phyloP scores from a whole-genome alignment of 805 yeast species.

The Kodamaea kaohsiungensis region DNA sequence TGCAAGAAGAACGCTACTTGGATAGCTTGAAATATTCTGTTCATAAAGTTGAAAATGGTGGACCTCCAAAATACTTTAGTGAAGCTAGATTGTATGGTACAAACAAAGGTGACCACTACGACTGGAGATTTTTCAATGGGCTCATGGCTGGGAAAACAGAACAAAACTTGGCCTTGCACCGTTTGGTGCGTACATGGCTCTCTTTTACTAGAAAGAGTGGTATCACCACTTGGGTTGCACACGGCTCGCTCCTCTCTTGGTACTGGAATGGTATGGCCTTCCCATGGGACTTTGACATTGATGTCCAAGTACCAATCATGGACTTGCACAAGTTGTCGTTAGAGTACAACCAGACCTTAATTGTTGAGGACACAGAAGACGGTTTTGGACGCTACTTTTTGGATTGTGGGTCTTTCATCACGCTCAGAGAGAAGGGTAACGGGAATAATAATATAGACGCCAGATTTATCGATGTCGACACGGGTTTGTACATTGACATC shows the following conservation, averaged over 20 bases:
- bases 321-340: slow-evolving; percentile 24
- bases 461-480: slow-evolving; percentile 50
- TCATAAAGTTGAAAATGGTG: slow-evolving; percentile 25
- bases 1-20: slow-evolving; percentile 28
- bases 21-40: slow-evolving; percentile 35
- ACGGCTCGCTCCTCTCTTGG: slow-evolving; percentile 30
- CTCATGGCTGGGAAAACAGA: slow-evolving; percentile 19
- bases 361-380: slow-evolving; percentile 34
- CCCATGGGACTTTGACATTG: slow-evolving; percentile 33
- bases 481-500: slow-evolving; percentile 45
- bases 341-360: slow-evolving; percentile 23
- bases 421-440: slow-evolving; percentile 17
- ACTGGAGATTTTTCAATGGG: slow-evolving; percentile 29
- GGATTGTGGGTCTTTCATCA: slow-evolving; percentile 26
- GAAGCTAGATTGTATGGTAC: slow-evolving; percentile 32
- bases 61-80: slow-evolving; percentile 41
- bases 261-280: slow-evolving; percentile 32
- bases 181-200: slow-evolving; percentile 26
- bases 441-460: slow-evolving; percentile 53
- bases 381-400: slow-evolving; percentile 60
- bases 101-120: slow-evolving; percentile 27
- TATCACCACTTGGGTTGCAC: slow-evolving; percentile 30
- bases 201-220: slow-evolving; percentile 28
- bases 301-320: slow-evolving; percentile 29
- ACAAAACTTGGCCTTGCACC: slow-evolving; percentile 21